Evolutionary conservation across 2,329 filamentous ascomycete genomes (phyloP), one percentile per base, ranked within the genome.

Genomic region (Chalaropsis thielavioides): DNA sequence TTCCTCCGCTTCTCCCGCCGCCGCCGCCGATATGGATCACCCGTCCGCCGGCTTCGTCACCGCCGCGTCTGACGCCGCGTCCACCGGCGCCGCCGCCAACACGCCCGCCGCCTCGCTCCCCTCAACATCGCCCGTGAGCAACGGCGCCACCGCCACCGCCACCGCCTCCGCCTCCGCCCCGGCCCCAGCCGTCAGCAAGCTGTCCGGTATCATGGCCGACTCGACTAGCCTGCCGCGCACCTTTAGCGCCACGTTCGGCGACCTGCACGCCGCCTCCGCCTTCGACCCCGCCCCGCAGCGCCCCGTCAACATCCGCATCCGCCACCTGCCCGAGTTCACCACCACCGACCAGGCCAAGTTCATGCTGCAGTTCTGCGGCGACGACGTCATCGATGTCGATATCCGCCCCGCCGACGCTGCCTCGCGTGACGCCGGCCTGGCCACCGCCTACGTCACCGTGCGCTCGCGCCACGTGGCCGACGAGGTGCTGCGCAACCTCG

Each of bases 261-360:
- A 51, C 46, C 3, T 6, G 46, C 46, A 51, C 19, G 31, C 43
- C 6, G 62, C 49, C 15, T 58, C 62, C 38, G 46, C 24, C n/a
- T 67, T 67, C 43, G 62, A 67, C 62, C 65, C 65, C 59, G 65
- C 65, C 17, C 65, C 65, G 11, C 65, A 67, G 62, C 65, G 65
- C 11, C 65, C 65, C 2, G 65, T 67, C 27, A 56, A 24, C 35
- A 58, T 67, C 19, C 22, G 38, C 44, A 38, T 67, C 11, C 65
- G 65, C 31, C 65, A 59, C 22, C 38, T 67, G 62, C 65, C 65
- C n/a, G 44, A 41, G 1, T 62, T 49, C 10, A 67, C 65, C 19
- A 40, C 49, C 27, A 58, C 38, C n/a, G 62, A 67, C 13, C 62
- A 63, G 31, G 62, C 46, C 46, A 56, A 56, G 24, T 60, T 67